These are phyloP conservation scores for Lablab purpureus DNA, from an alignment of 306 rosid genomes.

Conservation along the genomic window DNA sequence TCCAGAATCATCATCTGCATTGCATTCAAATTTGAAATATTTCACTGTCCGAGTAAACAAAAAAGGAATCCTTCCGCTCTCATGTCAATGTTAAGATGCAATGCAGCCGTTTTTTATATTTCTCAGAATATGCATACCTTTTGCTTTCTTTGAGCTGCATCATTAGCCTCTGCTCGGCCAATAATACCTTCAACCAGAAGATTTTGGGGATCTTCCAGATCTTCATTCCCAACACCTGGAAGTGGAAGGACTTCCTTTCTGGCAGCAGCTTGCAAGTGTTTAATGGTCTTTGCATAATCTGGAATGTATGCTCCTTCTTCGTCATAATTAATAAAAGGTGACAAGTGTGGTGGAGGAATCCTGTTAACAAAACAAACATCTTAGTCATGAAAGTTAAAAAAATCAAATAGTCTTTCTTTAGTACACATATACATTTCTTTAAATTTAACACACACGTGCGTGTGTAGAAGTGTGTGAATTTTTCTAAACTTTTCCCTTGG, in stretches of 20 bases:
- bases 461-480: neutral
- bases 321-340: conserved; percentile 86
- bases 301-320: conserved; percentile 91
- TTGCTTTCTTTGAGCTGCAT: conserved; percentile 74
- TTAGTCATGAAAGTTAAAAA: neutral
- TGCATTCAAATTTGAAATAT: conserved; percentile 44
- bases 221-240: conserved; percentile 80
- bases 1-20: conserved; percentile 78
- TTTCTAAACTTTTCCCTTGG: neutral
- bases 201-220: conserved; percentile 85
- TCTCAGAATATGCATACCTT: conserved; percentile 57
- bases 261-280: conserved; percentile 73
- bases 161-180: conserved; percentile 84
- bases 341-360: conserved; percentile 90
- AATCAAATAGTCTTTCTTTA: neutral
- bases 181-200: conserved; percentile 74
- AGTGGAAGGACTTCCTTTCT: conserved; percentile 79
- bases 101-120: neutral
- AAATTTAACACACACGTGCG: neutral
- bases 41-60: neutral
- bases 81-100: neutral
- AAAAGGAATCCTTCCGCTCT: neutral
- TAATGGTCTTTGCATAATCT: conserved; percentile 87
- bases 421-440: neutral
- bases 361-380: conserved; percentile 51